These are phyloP conservation scores for Stachybotrys echinatus DNA, from an alignment of 2,329 filamentous ascomycete genomes.

Conservation along the genomic window DNA sequence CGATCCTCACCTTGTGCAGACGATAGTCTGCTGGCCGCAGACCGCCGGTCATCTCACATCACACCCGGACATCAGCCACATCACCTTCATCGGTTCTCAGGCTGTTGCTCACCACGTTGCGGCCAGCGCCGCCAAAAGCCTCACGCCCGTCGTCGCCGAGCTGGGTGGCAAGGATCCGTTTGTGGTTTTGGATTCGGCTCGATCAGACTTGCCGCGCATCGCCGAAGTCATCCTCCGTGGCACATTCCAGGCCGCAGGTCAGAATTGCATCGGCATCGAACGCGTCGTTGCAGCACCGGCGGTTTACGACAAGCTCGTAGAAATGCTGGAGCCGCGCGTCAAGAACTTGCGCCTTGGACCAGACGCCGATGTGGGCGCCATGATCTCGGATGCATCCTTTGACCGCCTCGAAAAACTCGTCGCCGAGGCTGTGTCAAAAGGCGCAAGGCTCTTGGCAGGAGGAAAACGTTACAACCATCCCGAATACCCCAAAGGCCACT, in stretches of 20 bases:
- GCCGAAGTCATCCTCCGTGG: conserved; percentile 82
- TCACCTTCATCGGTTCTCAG: conserved; percentile 93
- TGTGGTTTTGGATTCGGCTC: conserved; percentile 76
- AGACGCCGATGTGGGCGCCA: conserved; percentile 77
- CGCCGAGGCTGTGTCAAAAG: conserved; percentile 67
- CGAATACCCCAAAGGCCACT: conserved; percentile 72
- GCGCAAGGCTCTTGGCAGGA: conserved; percentile 77
- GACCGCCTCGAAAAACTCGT: conserved; percentile 71
- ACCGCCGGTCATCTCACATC: conserved; percentile 78
- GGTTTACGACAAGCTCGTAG: conserved; percentile 70
- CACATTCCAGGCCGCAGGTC: conserved; percentile 89
- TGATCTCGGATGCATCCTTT: conserved; percentile 78
- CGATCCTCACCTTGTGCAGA: conserved; percentile 75
- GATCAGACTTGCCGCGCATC: conserved; percentile 62
- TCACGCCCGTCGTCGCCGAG: conserved; percentile 88
- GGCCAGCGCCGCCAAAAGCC: conserved; percentile 72
- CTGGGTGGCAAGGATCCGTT: conserved; percentile 93
- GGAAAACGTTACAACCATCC: conserved; percentile 70
- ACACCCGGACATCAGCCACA: conserved; percentile 76
- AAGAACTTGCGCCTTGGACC: conserved; percentile 71
- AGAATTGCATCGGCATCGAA: conserved; percentile 98
- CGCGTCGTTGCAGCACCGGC: conserved; percentile 75
- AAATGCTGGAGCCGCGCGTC: conserved; percentile 68
- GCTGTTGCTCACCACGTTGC: conserved; percentile 85
- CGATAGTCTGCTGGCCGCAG: conserved; percentile 80